These are phyloP conservation scores for Daldinia childiae DNA, from an alignment of 495 filamentous ascomycete species.

Conservation along the genomic window DNA sequence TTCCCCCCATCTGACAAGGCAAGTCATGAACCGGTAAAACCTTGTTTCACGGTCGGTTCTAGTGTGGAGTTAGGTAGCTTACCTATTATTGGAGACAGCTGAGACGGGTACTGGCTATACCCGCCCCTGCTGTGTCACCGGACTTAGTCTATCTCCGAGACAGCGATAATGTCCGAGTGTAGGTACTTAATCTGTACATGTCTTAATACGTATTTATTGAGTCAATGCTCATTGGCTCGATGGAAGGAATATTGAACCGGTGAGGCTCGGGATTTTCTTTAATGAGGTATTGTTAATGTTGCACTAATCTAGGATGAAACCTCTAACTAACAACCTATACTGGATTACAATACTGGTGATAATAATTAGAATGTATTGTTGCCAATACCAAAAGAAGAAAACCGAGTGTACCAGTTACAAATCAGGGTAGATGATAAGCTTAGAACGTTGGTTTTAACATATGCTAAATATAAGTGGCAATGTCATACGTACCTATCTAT, in stretches of 20 bases:
- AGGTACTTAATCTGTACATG: neutral
- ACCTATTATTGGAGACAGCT: conserved; percentile 31
- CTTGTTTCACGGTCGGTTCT: conserved; percentile 23
- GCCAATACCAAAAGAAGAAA: neutral
- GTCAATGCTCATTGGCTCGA: conserved; percentile 11
- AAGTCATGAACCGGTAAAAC: conserved; percentile 31
- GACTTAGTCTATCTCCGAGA: conserved; percentile 28
- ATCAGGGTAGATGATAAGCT: neutral
- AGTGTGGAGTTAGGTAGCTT: conserved; percentile 28
- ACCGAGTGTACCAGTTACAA: neutral
- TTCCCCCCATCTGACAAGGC: conserved; percentile 24
- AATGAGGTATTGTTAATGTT: neutral
- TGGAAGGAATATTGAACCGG: conserved; percentile 15
- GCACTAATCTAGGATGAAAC: neutral
- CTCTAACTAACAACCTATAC: neutral
- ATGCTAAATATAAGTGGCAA: neutral
- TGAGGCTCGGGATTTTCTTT: conserved; percentile 9
- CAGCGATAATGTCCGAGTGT: conserved; percentile 10
- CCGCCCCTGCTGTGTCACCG: conserved; percentile 22
- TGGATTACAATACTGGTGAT: neutral
- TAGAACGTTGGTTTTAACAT: neutral
- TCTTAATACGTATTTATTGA: neutral
- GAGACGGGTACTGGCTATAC: conserved; percentile 13
- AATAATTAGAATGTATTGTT: neutral
- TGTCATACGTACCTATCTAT: neutral